phyloP scores from a whole-genome alignment of 169 alveolate genomes.

The Sarcocystis neurona region DNA sequence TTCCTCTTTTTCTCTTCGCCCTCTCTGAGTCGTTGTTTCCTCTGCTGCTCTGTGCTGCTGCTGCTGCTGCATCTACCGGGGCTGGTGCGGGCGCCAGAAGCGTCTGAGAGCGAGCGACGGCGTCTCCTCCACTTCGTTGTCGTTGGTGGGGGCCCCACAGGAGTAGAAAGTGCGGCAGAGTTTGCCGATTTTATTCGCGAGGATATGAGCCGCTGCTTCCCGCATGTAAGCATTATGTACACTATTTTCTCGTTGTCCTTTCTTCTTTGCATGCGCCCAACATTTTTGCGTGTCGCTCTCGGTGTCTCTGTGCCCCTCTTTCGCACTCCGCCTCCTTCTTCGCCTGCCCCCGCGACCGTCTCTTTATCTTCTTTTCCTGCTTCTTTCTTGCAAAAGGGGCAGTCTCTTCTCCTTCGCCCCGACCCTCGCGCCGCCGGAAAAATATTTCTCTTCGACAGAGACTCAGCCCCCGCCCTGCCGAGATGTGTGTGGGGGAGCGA shows the following conservation, averaged over 20 bases:
- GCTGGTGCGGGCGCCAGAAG: constrained; percentile 1
- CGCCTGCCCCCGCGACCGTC: too few relatives aligned
- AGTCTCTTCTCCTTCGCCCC: background rate
- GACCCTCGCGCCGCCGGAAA: too few relatives aligned
- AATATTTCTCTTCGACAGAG: too few relatives aligned
- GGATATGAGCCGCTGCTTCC: constrained; percentile 54
- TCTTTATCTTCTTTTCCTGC: too few relatives aligned
- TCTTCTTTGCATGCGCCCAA: too few relatives aligned
- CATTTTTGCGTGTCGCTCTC: too few relatives aligned
- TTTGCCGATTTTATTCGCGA: constrained; percentile 63
- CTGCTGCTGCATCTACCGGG: background rate
- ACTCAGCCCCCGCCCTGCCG: too few relatives aligned
- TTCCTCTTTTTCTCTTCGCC: background rate
- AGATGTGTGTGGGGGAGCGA: too few relatives aligned
- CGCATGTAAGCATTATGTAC: too few relatives aligned
- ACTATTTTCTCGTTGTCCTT: too few relatives aligned
- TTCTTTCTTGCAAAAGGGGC: background rate
- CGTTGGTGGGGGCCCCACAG: constrained; percentile 73
- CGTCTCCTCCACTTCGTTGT: constrained; percentile 68
- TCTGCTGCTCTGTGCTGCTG: background rate
- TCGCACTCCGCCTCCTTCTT: too few relatives aligned
- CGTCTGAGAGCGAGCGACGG: constrained; percentile 51
- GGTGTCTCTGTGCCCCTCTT: too few relatives aligned
- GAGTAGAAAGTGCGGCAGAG: constrained; percentile 70
- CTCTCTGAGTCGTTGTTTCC: background rate